Base-by-base conservation (phyloP, 768 basidiomycete genomes). In the Suillus plorans region DNA sequence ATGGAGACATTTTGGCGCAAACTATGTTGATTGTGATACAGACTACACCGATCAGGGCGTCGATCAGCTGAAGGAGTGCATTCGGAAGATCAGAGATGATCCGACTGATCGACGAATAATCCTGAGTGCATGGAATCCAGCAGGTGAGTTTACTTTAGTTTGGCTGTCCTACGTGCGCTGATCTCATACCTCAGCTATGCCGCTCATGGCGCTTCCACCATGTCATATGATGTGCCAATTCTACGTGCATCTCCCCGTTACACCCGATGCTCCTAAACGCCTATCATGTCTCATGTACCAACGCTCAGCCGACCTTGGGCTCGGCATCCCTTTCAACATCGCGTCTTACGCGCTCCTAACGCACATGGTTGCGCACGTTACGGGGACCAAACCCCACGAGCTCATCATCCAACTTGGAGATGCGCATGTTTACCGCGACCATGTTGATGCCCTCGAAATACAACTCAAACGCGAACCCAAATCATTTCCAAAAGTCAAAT, bases 141-240 rank as follows among this genome's bases (percentile, higher is more conserved):
- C 90, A 75, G 97, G 97, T 95, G 67, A 65, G 85, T 77, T 18
- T 45, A 58, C 10, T 12, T 45, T 3, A 6, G 31, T 18, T 7
- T 44, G 13, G 8, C 42, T 44, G 36, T 64, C 3, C 5, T 1
- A n/a, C 22, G 31, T n/a, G 10, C 45, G 22, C 7, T 25, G 16
- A 57, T 44, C 44, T 4, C 42, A 5, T 57, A 22, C 6, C 36
- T 16, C 71, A 98, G 97, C 97, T 77, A 91, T 99, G 34, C 87
- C 89, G 0, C 82, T 85, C 44, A 99, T 99, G 97, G 97, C 97
- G 0, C 86, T 99, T 0, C 97, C 97, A 0, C 97, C 97, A 0
- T 99, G 97, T 77, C 97, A 99, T 78, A 91, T 99, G 88, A 90
- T 99, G 78, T 98, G 95, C 79, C 97, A 99, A 74, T 99, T 99